These are phyloP conservation scores for Trypanosoma rangeli DNA, from an alignment of 208 protist genomes.

Conservation along the genomic window DNA sequence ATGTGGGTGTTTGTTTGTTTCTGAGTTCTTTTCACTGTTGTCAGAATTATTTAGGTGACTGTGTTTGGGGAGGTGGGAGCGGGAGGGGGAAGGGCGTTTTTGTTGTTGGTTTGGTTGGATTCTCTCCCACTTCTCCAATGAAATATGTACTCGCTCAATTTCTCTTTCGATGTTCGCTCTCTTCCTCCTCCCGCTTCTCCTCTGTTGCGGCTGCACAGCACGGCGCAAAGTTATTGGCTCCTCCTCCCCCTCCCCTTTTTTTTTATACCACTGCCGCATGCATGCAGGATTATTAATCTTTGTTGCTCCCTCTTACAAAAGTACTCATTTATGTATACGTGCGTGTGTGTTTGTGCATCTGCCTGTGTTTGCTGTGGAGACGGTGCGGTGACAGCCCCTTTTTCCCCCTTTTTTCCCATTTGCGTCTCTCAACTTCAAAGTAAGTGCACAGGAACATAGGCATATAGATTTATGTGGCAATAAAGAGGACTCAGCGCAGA, in stretches of 20 bases:
- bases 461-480: background rate
- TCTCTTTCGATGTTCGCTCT: background rate
- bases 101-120: conserved; percentile 3
- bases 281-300: background rate
- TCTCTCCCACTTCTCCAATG: background rate
- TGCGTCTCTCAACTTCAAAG: background rate
- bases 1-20: background rate
- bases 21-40: background rate
- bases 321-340: background rate
- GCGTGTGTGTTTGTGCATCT: background rate
- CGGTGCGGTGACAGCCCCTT: background rate
- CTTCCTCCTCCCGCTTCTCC: background rate
- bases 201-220: background rate
- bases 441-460: background rate
- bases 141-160: background rate
- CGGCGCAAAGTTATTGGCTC: background rate
- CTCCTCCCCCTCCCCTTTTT: background rate
- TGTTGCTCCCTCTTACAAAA: background rate
- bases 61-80: background rate
- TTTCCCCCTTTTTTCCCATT: conserved; percentile 12
- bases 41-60: background rate
- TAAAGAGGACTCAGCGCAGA: background rate
- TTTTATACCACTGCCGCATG: background rate
- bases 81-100: background rate
- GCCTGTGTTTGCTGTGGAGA: background rate